Percentiles rank a stretch among this genome's conserved stretches.
Conservation (phyloP, 805 yeast species). For the Ogataea minuta region DNA sequence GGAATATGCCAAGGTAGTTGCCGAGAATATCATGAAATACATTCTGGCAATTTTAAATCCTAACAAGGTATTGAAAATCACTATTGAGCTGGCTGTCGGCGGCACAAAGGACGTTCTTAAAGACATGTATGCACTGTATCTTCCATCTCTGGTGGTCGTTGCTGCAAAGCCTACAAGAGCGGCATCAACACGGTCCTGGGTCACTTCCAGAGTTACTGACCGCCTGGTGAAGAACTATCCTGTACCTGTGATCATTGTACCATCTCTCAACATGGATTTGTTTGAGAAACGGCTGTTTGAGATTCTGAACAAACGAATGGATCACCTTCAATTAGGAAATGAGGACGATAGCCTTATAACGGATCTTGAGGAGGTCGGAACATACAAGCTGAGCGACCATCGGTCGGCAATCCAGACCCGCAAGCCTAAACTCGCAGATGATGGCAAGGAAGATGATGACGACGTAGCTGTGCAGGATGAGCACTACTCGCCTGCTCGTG, state of each 20-base stretch:
- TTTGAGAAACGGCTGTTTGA: conserved; percentile 47
- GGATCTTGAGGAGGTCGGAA: conserved; percentile 28
- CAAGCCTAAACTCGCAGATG: not conserved
- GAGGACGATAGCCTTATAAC: conserved; percentile 19
- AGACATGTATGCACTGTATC: conserved; percentile 59
- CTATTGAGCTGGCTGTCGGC: conserved; percentile 63
- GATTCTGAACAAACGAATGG: conserved; percentile 28
- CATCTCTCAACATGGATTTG: conserved; percentile 54
- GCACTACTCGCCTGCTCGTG: conserved; percentile 23
- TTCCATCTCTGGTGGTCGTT: conserved; percentile 56
- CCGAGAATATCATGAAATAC: conserved; percentile 53
- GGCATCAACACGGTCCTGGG: conserved; percentile 56
- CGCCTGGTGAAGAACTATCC: conserved; percentile 62
- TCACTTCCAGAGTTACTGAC: conserved; percentile 60
- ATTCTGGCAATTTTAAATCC: conserved; percentile 46
- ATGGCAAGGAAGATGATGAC: not conserved
- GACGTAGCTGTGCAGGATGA: conserved; percentile 13
- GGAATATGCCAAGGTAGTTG: conserved; percentile 43
- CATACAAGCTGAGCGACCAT: conserved; percentile 28
- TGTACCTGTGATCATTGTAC: conserved; percentile 65
- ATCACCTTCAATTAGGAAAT: conserved; percentile 9
- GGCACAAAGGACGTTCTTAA: conserved; percentile 53
- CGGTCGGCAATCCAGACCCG: conserved; percentile 12
- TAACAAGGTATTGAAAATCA: conserved; percentile 44
- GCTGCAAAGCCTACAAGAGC: conserved; percentile 53